Evolutionary conservation across 1,284 basidiomycete species (phyloP).

Genomic region (Ustilago tritici): DNA sequence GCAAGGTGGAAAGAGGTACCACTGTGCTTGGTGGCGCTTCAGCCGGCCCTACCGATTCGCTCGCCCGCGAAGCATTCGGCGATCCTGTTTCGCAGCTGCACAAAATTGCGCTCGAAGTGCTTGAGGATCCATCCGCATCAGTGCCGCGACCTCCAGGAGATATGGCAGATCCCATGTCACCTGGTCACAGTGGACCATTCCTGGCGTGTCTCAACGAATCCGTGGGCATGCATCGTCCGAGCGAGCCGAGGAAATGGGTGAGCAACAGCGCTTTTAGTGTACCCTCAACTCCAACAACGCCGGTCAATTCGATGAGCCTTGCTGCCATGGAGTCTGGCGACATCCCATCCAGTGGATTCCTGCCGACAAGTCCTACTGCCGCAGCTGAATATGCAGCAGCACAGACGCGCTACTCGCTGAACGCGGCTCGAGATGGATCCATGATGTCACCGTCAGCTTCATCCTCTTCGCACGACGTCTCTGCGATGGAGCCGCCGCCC

Average conservation of each 20-base stretch:
- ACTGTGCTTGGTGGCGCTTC: conserved; percentile 85
- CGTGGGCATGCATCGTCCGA: conserved; percentile 62
- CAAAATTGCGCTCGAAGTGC: conserved; percentile 71
- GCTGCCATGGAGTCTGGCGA: conserved; percentile 36
- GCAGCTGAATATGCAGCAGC: conserved; percentile 61
- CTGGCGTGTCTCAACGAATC: conserved; percentile 62
- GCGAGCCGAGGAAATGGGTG: conserved; percentile 56
- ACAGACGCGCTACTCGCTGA: conserved; percentile 54
- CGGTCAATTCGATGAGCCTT: conserved; percentile 58
- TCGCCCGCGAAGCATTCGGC: conserved; percentile 83
- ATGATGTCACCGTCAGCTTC: conserved; percentile 45
- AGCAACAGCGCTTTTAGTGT: conserved; percentile 44
- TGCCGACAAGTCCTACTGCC: conserved; percentile 37
- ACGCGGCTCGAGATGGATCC: conserved; percentile 18
- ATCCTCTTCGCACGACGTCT: conserved; percentile 33
- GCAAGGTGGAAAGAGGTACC: conserved; percentile 90
- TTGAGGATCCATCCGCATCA: conserved; percentile 49
- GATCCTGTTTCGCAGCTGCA: conserved; percentile 95
- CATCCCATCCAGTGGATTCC: conserved; percentile 10
- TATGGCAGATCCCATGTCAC: conserved; percentile 39
- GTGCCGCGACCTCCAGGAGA: conserved; percentile 36
- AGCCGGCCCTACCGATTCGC: conserved; percentile 78
- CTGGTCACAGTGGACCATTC: conserved; percentile 61
- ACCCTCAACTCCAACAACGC: conserved; percentile 61
- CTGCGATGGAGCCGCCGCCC: conserved; percentile 43